Percentiles rank a stretch among this genome's conserved stretches.
Evolutionary conservation across 2,329 filamentous ascomycete genomes (phyloP).

Genomic region (Aspergillus viridinutans): DNA sequence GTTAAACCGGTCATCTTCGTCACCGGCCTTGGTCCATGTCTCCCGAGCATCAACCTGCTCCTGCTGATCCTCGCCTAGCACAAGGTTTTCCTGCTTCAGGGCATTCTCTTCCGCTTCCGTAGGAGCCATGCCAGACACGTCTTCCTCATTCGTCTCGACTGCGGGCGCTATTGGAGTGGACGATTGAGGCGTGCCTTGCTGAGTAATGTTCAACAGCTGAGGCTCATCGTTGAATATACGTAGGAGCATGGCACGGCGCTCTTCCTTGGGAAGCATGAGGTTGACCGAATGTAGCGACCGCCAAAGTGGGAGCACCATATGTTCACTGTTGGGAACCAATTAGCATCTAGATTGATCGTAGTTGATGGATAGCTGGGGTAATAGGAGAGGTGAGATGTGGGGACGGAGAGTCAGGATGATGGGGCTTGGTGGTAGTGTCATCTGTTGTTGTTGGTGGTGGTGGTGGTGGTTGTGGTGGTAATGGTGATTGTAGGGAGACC

Average conservation of each 20-base stretch:
- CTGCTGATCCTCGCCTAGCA: slow-evolving; percentile 39
- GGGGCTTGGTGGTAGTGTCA: too few species aligned
- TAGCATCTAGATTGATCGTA: slow-evolving; percentile 10
- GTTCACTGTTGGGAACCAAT: slow-evolving; percentile 49
- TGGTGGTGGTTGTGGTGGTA: neutral
- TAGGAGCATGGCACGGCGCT: slow-evolving; percentile 85
- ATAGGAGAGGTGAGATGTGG: slow-evolving; percentile 4
- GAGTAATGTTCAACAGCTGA: slow-evolving; percentile 65
- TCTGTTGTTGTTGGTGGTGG: neutral
- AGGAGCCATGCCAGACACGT: slow-evolving; percentile 10
- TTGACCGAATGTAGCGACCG: slow-evolving; percentile 88
- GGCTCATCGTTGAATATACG: slow-evolving; percentile 86
- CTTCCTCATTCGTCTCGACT: slow-evolving; percentile 10
- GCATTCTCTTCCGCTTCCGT: slow-evolving; percentile 31
- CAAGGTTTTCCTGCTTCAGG: slow-evolving; percentile 37
- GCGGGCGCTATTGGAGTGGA: slow-evolving; percentile 14
- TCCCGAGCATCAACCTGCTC: slow-evolving; percentile 38
- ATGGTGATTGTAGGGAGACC: neutral
- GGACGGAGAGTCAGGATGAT: neutral
- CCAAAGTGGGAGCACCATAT: slow-evolving; percentile 89
- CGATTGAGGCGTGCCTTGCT: slow-evolving; percentile 9
- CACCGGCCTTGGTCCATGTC: slow-evolving; percentile 42
- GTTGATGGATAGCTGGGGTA: neutral
- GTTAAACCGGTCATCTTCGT: slow-evolving; percentile 45
- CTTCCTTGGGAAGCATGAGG: slow-evolving; percentile 97